Conservation (phyloP, 768 basidiomycete species). For the Suillus decipiens region DNA sequence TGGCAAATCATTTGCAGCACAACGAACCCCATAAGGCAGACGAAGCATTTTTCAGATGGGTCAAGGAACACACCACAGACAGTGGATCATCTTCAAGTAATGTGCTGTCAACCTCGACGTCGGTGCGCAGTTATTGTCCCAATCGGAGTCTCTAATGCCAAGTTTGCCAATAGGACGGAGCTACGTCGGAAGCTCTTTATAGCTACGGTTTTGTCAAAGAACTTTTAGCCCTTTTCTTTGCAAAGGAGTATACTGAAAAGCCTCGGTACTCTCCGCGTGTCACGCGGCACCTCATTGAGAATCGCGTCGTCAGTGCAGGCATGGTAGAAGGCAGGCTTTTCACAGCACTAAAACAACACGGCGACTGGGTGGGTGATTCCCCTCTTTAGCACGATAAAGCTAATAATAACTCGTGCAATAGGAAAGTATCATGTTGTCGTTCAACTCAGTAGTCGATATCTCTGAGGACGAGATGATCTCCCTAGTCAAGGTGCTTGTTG, state of each 20-base stretch:
- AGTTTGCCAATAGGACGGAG: conserved; percentile 10
- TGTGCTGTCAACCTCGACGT: conserved; percentile 3
- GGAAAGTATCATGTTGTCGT: conserved; percentile 49
- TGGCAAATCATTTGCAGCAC: conserved; percentile 44
- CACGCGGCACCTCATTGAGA: conserved; percentile 57
- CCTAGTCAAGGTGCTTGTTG: conserved; percentile 47
- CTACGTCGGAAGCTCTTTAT: conserved; percentile 23
- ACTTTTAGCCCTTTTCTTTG: conserved; percentile 52
- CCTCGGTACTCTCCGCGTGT: conserved; percentile 57
- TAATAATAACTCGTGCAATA: conserved; percentile 11
- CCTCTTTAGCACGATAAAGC: not conserved
- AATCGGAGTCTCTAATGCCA: conserved; percentile 5
- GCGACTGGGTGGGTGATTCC: conserved; percentile 64
- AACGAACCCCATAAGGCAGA: conserved; percentile 55
- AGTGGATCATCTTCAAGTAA: not conserved
- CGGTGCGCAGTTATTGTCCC: conserved; percentile 5
- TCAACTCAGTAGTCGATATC: conserved; percentile 60
- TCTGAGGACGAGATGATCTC: conserved; percentile 65
- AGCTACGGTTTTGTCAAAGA: conserved; percentile 61
- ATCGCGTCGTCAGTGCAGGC: conserved; percentile 52
- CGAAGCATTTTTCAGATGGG: conserved; percentile 63
- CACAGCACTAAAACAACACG: conserved; percentile 47
- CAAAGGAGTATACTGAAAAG: conserved; percentile 31
- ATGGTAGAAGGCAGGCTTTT: conserved; percentile 68
- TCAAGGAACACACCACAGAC: conserved; percentile 36